phyloP scores from a whole-genome alignment of 2,329 filamentous ascomycete genomes.

The Helminthosporium solani region DNA sequence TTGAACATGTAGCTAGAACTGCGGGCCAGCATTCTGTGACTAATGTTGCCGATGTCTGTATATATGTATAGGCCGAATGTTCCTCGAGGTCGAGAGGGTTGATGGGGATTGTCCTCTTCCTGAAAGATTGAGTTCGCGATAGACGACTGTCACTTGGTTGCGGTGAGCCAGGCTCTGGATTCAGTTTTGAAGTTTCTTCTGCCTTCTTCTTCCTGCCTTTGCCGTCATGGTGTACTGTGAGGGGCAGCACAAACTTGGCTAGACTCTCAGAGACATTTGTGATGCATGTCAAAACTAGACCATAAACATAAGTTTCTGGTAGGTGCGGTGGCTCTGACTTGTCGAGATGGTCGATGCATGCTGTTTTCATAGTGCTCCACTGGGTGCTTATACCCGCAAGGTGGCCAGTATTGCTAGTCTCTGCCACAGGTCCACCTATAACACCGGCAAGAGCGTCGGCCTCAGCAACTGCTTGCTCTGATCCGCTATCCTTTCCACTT shows the following conservation, averaged over 20 bases:
- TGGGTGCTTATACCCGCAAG: conserved; percentile 81
- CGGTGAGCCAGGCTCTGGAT: conserved; percentile 28
- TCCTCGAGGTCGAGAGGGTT: conserved; percentile 79
- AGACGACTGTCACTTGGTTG: conserved; percentile 31
- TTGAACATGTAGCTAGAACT: conserved; percentile 90
- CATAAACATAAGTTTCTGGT: conserved; percentile 93
- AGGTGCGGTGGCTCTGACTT: conserved; percentile 80
- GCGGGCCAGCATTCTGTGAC: conserved; percentile 95
- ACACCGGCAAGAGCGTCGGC: conserved; percentile 85
- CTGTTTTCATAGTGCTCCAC: conserved; percentile 84
- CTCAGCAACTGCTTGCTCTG: conserved; percentile 86
- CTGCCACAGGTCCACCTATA: conserved; percentile 69
- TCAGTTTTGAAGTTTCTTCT: conserved; percentile 26
- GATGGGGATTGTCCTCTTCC: conserved; percentile 73
- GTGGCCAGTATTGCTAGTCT: conserved; percentile 58
- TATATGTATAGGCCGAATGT: conserved; percentile 68
- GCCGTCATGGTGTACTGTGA: conserved; percentile 79
- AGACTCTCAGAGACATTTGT: conserved; percentile 88
- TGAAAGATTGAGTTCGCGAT: conserved; percentile 67
- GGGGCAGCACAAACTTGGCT: conserved; percentile 86
- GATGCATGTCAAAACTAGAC: conserved; percentile 82
- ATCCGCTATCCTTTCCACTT: conserved; percentile 57
- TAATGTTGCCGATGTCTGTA: conserved; percentile 76
- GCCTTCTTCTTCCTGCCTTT: conserved; percentile 46
- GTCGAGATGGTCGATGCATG: conserved; percentile 91